Base-by-base conservation (phyloP, 257 asterid species). In the Thymus quinquecostatus region DNA sequence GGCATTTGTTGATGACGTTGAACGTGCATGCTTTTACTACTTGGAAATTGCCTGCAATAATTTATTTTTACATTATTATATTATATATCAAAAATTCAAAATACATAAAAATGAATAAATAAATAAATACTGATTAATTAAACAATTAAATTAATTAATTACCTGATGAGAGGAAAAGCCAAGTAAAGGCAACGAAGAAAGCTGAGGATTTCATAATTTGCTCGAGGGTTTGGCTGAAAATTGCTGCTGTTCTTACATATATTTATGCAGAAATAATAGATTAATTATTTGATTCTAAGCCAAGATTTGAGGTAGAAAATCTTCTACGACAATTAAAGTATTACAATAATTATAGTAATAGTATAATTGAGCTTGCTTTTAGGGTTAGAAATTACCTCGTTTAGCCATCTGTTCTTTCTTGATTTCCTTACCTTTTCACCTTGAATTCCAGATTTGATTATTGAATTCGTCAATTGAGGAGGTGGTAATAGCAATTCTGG, bases 1-100 rank as follows among this genome's bases (percentile, higher is more conserved):
- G 72, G 87, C 98, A 92, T 76, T 85, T 87, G 92, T 92, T 92
- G 48, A 30, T 80, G 41, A 92, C 86, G 73, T 79, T 79, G 69
- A 90, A 81, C 1, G 80, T 86, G 82, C 92, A 84, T 28, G 90
- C 88, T 10, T 41, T 32, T 62, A 66, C 75, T 12, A 56, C 83
- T 2, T 9, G 65, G 14, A 27, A 33, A 49, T 79, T 76, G n/a
- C 80, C 95, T 85, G 87, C 66, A 30, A 28, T 21, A n/a, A 4
- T 51, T 51, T 0, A 6, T 50, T 48, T n/a, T 21, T 21, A 21
- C 21, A 21, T 21, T 21, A 21, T 21, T 21, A 21, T 21, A 21
- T 21, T 21, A 21, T 21, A 21, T 21, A 21, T 21, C 21, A 21
- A 21, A 21, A 21, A 21, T 21, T 21, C 21, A 21, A 21, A 21